Base-by-base conservation (phyloP, 2,329 filamentous ascomycete species). In the Ophiostoma pallidulum region DNA sequence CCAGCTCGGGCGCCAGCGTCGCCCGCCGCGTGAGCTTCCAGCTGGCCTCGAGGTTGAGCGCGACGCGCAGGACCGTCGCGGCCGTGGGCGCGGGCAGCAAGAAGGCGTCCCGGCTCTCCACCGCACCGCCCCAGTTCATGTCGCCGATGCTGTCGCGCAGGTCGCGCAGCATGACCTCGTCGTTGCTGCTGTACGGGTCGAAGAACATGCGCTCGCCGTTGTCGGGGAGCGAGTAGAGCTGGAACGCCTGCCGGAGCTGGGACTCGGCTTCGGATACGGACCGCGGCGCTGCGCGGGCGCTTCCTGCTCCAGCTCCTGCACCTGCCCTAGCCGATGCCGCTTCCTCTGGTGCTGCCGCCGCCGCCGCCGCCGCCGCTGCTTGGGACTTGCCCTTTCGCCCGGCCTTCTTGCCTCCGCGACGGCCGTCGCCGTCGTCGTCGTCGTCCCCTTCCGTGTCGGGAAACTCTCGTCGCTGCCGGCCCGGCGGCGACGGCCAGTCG, bases 31-130 rank as follows among this genome's bases (percentile, higher is more conserved):
- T 48, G 4, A 49, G 47, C 16, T 45, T 38, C 43, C 58, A 88
- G 1, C 85, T 86, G 39, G 80, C 80, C 57, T 85, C 74, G 54
- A 97, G 90, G 64, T 94, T 96, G 56, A 83, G 80, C 13, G 82
- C 81, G 9, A 84, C 85, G 45, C 89, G 80, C 56, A 86, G 71
- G 8, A 89, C 79, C 54, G 95, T 79, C 47, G 83, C 76, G 3
- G 77, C 68, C 2, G 78, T 77, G 1, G 72, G 68, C 1, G 86
- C 82, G 9, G 84, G 77, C 4, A 71, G 69, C 18, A 94, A 69
- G 55, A 84, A 83, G 7, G 63, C 61, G 13, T 67, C 70, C 51
- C 65, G 60, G 39, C 36, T 36, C 20, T 37, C 42, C 3, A 14
- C n/a, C n/a, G n/a, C 12, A 49, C 64, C 60, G 58, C 69, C 58